Conservation (phyloP, 345 rosid genomes). For the Lepidium didymum region DNA sequence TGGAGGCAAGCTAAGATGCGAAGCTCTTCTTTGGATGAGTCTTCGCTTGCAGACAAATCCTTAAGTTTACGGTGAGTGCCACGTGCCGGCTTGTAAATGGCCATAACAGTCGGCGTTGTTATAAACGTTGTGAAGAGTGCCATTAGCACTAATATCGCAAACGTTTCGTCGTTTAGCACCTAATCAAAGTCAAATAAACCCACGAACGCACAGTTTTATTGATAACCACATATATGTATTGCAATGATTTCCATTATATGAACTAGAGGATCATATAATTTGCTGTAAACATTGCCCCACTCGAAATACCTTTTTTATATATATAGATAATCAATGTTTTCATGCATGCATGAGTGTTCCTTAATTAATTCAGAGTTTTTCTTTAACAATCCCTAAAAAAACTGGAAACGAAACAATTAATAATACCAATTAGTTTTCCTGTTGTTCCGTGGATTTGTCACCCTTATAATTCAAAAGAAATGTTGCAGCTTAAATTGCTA, state of each 20-base stretch:
- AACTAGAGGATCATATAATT: neutral
- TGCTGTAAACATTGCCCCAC: conserved; percentile 1
- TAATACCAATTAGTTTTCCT: neutral
- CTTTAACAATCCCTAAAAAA: neutral
- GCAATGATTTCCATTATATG: neutral
- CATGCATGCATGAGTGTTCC: neutral
- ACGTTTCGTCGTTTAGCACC: conserved; percentile 80
- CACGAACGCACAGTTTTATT: neutral
- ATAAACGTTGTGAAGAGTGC: conserved; percentile 86
- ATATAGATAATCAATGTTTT: neutral
- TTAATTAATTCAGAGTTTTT: neutral
- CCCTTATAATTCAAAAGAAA: neutral
- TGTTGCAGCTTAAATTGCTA: neutral
- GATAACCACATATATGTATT: neutral
- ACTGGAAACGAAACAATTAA: neutral
- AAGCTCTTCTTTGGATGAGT: conserved; percentile 38
- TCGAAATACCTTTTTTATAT: neutral
- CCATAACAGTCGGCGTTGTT: conserved; percentile 70
- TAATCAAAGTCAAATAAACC: conserved; percentile 11
- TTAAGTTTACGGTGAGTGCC: conserved; percentile 43
- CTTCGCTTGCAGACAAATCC: conserved; percentile 32
- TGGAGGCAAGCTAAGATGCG: conserved; percentile 69
- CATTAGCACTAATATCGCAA: conserved; percentile 76
- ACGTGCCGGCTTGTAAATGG: conserved; percentile 61
- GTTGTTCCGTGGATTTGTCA: neutral